Conservation (phyloP, 306 rosid species). For the Begonia fuchsioides region DNA sequence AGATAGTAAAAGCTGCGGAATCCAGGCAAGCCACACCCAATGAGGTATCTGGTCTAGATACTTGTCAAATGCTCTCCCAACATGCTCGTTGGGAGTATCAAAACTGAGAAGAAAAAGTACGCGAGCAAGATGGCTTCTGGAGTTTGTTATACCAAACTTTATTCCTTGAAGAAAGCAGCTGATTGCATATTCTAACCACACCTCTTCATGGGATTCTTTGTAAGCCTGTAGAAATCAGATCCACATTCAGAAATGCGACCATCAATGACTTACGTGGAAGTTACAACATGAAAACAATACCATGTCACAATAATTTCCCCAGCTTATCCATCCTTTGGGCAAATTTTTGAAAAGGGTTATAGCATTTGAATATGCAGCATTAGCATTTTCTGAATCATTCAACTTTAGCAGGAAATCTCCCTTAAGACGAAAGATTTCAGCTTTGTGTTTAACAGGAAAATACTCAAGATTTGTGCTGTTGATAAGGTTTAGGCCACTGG, state of each 20-base stretch:
- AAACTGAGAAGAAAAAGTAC: slow-evolving; percentile 96
- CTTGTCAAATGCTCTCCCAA: slow-evolving; percentile 90
- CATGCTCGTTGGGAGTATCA: slow-evolving; percentile 79
- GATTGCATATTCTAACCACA: slow-evolving; percentile 94
- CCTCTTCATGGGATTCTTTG: slow-evolving; percentile 75
- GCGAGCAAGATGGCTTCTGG: slow-evolving; percentile 97
- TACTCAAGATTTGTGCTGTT: slow-evolving; percentile 87
- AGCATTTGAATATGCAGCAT: slow-evolving; percentile 68
- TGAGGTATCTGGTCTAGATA: slow-evolving; percentile 85
- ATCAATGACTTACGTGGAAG: slow-evolving; percentile 12
- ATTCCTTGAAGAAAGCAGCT: slow-evolving; percentile 97
- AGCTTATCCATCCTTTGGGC: slow-evolving; percentile 99
- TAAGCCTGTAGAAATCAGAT: slow-evolving; percentile 48
- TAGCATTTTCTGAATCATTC: slow-evolving; percentile 71
- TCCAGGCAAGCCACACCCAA: slow-evolving; percentile 99
- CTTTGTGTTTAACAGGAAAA: slow-evolving; percentile 87
- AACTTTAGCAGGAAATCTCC: slow-evolving; percentile 81
- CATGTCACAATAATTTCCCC: slow-evolving; percentile 98
- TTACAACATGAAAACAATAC: slow-evolving; percentile 19
- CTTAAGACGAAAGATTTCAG: slow-evolving; percentile 79
- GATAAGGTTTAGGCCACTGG: slow-evolving; percentile 70
- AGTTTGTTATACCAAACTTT: slow-evolving; percentile 78
- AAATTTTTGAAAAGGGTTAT: slow-evolving; percentile 74
- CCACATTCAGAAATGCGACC: slow-evolving; percentile 9
- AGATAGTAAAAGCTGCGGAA: slow-evolving; percentile 95